Base-by-base conservation (phyloP, 805 yeast species). In the Ogataea thermomethanolica region DNA sequence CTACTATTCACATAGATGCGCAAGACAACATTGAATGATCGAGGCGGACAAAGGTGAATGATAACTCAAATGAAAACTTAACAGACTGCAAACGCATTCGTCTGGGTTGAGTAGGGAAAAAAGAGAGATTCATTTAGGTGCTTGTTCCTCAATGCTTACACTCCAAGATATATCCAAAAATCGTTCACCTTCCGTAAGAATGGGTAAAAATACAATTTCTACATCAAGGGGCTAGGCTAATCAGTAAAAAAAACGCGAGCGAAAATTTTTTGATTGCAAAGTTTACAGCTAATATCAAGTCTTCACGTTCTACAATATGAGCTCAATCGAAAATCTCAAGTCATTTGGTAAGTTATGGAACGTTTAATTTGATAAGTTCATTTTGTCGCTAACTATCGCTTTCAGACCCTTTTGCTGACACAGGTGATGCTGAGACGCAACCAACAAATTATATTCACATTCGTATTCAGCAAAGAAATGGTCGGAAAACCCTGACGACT, bases 391-490 rank as follows among this genome's bases (percentile, higher is more conserved):
- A 25, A 29, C 37, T 25, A 6, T 22, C 5, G 12, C 14, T 15
- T 24, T 25, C 35, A 75, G 96, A 91, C 73, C 99, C 99, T 50
- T 91, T 91, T 82, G 97, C 98, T 82, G 99, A 91, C 71, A 90
- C 97, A 72, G 98, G 97, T 76, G 98, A 91, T 79, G 95, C 93
- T 73, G 96, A 91, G 69, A 84, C 95, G 57, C 91, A 91, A 72
- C 85, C 95, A 62, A 81, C 95, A 45, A 89, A 87, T 75, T 88
- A 90, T 73, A 87, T 91, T 69, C 99, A 90, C 71, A 84, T 91
- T 67, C 95, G 99, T 78, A 91, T 95, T 66, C 99, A 91, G 73
- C 99, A 91, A 75, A 91, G 99, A 77, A 91, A 93, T 74, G 99
- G 99, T 65, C 90, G 98, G 74, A 91, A 91, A 73, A 91, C 98